Evolutionary conservation across 1,284 basidiomycete genomes (phyloP).

Genomic region (Earliella scabrosa): DNA sequence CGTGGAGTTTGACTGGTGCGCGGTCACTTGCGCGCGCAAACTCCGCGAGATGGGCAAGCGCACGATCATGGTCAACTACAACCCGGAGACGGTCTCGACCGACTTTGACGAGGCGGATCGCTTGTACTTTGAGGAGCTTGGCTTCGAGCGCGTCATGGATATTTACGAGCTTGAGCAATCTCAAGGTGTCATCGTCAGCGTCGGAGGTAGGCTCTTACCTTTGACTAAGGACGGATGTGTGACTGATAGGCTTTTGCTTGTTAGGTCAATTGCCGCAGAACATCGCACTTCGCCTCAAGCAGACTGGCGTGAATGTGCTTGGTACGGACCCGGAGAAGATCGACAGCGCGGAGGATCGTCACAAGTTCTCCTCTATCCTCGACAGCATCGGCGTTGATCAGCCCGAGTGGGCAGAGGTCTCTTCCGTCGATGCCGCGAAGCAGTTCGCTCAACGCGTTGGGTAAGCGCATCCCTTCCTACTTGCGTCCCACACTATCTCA

Average conservation of each 20-base stretch:
- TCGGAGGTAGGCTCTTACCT: conserved; percentile 80
- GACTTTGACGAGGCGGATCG: conserved; percentile 99
- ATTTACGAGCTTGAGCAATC: conserved; percentile 98
- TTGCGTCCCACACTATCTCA: too few relatives aligned
- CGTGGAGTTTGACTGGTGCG: conserved; percentile 99
- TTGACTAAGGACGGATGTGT: too few relatives aligned
- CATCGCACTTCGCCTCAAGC: conserved; percentile 94
- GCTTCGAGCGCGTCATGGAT: conserved; percentile 99
- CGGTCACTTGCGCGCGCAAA: conserved; percentile 94
- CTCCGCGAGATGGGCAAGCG: conserved; percentile 91
- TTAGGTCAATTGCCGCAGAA: conserved; percentile 95
- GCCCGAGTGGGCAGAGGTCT: conserved; percentile 95
- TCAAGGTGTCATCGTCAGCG: conserved; percentile 93
- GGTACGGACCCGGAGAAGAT: conserved; percentile 97
- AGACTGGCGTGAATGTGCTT: conserved; percentile 90
- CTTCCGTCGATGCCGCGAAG: conserved; percentile 89
- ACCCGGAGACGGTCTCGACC: conserved; percentile 99
- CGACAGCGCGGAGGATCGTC: conserved; percentile 97
- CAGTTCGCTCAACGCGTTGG: conserved; percentile 88
- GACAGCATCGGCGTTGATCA: conserved; percentile 97
- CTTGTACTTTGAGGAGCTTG: conserved; percentile 98
- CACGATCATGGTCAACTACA: conserved; percentile 99
- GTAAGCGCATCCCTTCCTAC: conserved; percentile 41
- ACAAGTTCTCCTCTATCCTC: conserved; percentile 98
- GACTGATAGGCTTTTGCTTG: too few relatives aligned